These are phyloP conservation scores for Sequoiadendron giganteum DNA, from an alignment of 75 land plant species.

Conservation along the genomic window DNA sequence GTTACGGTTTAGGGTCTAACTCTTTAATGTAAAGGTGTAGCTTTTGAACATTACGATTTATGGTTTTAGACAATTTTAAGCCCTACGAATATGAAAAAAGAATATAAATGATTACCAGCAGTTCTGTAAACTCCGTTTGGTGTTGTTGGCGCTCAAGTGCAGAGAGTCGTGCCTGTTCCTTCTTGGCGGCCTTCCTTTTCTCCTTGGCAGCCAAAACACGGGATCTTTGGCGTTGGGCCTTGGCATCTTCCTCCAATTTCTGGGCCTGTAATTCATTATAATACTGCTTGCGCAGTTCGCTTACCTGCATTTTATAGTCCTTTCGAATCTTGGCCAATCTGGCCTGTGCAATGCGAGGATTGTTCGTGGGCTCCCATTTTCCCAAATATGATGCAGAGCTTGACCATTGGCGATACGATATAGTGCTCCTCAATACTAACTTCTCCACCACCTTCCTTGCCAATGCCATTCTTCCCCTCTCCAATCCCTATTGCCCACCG, in stretches of 20 bases:
- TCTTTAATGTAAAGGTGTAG: too few relatives aligned
- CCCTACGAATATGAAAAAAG: neutral
- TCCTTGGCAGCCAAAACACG: conserved; percentile 41
- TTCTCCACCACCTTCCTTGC: neutral
- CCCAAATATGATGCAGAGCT: conserved; percentile 12
- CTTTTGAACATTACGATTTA: too few relatives aligned
- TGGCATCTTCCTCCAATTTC: conserved; percentile 50
- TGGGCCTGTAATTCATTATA: conserved; percentile 58
- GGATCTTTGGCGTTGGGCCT: conserved; percentile 41
- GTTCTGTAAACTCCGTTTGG: conserved; percentile 42
- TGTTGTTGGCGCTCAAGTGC: conserved; percentile 47
- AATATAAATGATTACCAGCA: conserved; percentile 32
- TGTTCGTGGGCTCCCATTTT: conserved; percentile 30
- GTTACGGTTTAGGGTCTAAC: neutral
- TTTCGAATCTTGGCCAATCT: conserved; percentile 42
- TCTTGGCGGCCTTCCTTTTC: conserved; percentile 51
- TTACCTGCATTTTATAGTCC: conserved; percentile 60
- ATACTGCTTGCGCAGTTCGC: conserved; percentile 55
- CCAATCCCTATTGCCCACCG: neutral
- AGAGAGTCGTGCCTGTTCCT: conserved; percentile 30
- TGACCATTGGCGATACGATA: neutral
- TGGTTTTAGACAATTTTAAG: too few relatives aligned
- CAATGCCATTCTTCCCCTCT: neutral
- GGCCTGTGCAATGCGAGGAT: conserved; percentile 47
- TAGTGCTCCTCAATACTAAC: neutral